Conservation (phyloP, 2,329 filamentous ascomycete genomes). For the Periconia digitata region DNA sequence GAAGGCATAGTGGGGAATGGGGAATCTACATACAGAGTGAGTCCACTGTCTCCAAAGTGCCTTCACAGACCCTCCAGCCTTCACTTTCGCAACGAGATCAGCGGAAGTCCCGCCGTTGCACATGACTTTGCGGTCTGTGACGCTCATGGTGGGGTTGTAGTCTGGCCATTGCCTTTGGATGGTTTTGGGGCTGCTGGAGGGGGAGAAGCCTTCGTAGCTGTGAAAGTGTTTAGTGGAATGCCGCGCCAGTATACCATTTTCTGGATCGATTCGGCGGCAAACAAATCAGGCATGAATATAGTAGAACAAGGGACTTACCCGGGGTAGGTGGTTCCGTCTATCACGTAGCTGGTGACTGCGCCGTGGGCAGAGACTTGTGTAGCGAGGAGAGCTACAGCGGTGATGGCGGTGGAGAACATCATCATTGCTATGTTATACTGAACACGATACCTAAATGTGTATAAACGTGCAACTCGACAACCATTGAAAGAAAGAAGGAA, state of each 20-base stretch:
- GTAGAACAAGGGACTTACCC: too few relatives aligned
- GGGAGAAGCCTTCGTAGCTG: constrained; percentile 57
- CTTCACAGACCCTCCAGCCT: constrained; percentile 54
- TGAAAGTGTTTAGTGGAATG: constrained; percentile 39
- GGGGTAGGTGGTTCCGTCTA: constrained; percentile 35
- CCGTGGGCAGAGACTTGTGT: constrained; percentile 37
- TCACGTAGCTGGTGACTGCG: constrained; percentile 40
- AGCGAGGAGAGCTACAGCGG: constrained; percentile 32
- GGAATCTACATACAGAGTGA: too few relatives aligned
- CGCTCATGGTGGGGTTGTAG: constrained; percentile 58
- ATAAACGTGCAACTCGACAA: constrained; percentile 1
- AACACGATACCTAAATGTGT: too few relatives aligned
- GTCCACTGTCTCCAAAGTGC: constrained; percentile 62
- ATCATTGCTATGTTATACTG: constrained; percentile 38
- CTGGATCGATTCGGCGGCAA: constrained; percentile 18
- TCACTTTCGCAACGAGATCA: constrained; percentile 49
- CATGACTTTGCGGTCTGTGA: constrained; percentile 54
- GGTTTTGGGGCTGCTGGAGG: constrained; percentile 51
- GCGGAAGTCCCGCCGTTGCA: constrained; percentile 55
- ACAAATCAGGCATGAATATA: too few relatives aligned
- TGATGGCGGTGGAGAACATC: constrained; percentile 40
- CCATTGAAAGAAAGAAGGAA: background rate
- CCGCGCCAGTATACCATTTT: constrained; percentile 13
- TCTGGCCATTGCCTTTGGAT: constrained; percentile 61
- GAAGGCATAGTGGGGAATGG: too few relatives aligned